Percentiles rank a stretch among this genome's conserved stretches.
phyloP scores from a whole-genome alignment of 352 stramenopile genomes.

The Blastocystis hominis region DNA sequence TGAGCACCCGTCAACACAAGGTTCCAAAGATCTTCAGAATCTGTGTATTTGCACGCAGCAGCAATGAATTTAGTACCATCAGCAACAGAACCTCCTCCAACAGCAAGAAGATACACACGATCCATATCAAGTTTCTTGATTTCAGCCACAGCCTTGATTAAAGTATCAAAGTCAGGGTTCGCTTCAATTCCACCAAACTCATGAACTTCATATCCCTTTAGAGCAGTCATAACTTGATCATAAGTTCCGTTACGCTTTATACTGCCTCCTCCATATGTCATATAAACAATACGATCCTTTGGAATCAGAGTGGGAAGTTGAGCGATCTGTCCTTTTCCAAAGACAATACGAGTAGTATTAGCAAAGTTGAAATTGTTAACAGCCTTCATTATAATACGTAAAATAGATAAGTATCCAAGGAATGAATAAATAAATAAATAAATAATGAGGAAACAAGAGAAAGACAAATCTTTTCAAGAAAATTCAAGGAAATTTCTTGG shows the following conservation, averaged over 20 bases:
- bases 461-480: too few relatives aligned
- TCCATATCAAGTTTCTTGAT: constrained; percentile 4
- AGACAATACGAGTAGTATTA: constrained; percentile 15
- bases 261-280: not conserved
- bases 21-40: constrained; percentile 14
- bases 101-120: not conserved
- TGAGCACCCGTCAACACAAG: not conserved
- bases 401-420: too few relatives aligned
- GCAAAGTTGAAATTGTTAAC: constrained; percentile 34
- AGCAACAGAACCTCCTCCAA: too few relatives aligned
- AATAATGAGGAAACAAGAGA: too few relatives aligned
- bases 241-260: constrained; percentile 27
- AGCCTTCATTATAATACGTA: too few relatives aligned
- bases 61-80: constrained; percentile 15
- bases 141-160: not conserved
- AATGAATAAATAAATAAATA: too few relatives aligned
- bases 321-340: too few relatives aligned
- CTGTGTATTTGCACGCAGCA: not conserved
- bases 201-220: not conserved
- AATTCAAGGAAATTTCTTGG: too few relatives aligned
- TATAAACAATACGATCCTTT: not conserved
- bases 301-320: not conserved
- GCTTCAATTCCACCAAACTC: constrained; percentile 18
- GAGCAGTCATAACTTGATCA: not conserved
- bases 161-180: too few relatives aligned